Evolutionary conservation across 2,329 filamentous ascomycete genomes (phyloP).

Genomic region (Dactylellina parvicollis): DNA sequence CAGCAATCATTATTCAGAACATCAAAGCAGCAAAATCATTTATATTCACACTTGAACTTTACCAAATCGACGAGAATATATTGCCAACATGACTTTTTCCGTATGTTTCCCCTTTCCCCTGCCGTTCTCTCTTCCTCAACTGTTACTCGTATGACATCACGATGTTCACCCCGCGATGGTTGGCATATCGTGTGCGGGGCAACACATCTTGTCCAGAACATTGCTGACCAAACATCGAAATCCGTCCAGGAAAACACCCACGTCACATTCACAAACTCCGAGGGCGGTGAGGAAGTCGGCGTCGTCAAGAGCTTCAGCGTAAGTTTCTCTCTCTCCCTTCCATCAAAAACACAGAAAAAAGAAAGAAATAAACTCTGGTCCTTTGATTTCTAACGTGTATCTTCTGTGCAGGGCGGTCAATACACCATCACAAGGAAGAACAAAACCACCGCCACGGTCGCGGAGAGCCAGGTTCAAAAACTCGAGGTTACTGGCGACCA

Average conservation of each 20-base stretch:
- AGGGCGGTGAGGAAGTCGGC: conserved; percentile 47
- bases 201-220: conserved; percentile 4
- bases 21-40: too few relatives aligned
- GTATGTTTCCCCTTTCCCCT: conserved; percentile 2
- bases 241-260: too few relatives aligned
- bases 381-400: neutral
- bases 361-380: neutral
- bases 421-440: conserved; percentile 31
- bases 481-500: conserved; percentile 12
- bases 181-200: neutral
- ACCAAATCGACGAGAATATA: neutral
- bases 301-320: conserved; percentile 33
- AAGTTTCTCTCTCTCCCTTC: neutral
- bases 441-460: conserved; percentile 5
- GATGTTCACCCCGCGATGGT: neutral
- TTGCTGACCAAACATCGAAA: neutral
- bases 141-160: neutral
- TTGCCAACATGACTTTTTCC: conserved; percentile 1
- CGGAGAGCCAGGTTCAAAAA: conserved; percentile 11
- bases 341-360: neutral
- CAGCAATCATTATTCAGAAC: too few relatives aligned
- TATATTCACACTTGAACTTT: too few relatives aligned
- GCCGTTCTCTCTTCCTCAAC: neutral
- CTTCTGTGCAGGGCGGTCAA: conserved; percentile 5
- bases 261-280: conserved; percentile 49